phyloP scores from a whole-genome alignment of 345 rosid genomes.

The sweet orange (Citrus sinensis) region DVS_A1.0 CM039163.1:44416001-44416500 shows the following conservation, averaged over 20 bases:
- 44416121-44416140: slow-evolving; percentile 72
- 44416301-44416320: background rate
- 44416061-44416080: slow-evolving; percentile 69
- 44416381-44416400: background rate
- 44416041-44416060: slow-evolving; percentile 93
- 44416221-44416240: background rate
- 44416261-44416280: background rate
- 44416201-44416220: background rate
- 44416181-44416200: background rate
- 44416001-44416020: background rate
- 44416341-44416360: background rate
- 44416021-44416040: slow-evolving; percentile 66
- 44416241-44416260: background rate
- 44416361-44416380: background rate
- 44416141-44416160: background rate
- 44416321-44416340: background rate
- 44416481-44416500: too few species aligned
- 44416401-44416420: background rate
- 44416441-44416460: too few species aligned
- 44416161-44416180: background rate
- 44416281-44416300: slow-evolving; percentile 15
- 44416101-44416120: slow-evolving; percentile 80
- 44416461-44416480: too few species aligned
- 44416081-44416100: slow-evolving; percentile 86
- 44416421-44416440: background rate